Evolutionary conservation across 2,329 filamentous ascomycete genomes (phyloP), one percentile per base, ranked within the genome.

Genomic region (Orbilia brochopaga): DNA sequence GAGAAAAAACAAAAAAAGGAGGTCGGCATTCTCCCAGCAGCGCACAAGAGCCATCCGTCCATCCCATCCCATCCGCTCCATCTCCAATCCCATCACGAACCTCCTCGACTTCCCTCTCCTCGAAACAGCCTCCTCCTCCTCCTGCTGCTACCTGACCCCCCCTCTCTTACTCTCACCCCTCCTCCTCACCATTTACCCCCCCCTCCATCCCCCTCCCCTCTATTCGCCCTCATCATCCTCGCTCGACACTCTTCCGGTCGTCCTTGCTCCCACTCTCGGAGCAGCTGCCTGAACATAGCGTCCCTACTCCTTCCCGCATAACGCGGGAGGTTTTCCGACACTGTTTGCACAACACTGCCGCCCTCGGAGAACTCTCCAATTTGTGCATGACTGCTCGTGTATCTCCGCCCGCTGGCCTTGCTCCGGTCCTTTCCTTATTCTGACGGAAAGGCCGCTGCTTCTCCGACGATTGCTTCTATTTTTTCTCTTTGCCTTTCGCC

Each of bases 391-490:
- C 42, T 35, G 50, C 44, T 69, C 58, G 44, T 64, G 50, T 72
- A 64, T 56, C 60, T 72, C 67, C 67, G 67, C 55, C 55, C 60
- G 56, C 59, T 72, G 67, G 67, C 60, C 60, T 60, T 60, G 23
- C 48, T 50, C 50, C 60, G 55, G 60, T 63, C 56, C 52, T 42
- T 64, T 60, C 67, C 67, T 65, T 51, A 51, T 17, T 50, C 55
- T 60, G 35, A 65, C 67, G 67, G 67, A 72, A n/a, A 64, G 59
- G 58, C 50, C 50, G 56, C 54, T 48, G 53, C 52, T 63, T 35
- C 48, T 62, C 48, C 48, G 51, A 62, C 32, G 30, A 21, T 35
- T 48, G n/a, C 27, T 61, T 61, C 24, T 61, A 61, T 61, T 61
- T 61, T 51, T 54, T 59, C 8, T 32, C 48, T 23, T 50, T 23